Percentiles rank a stretch among this genome's conserved stretches.
These are phyloP conservation scores for Saturnispora sekii DNA, from an alignment of 805 yeast species.

Conservation along the genomic window DNA sequence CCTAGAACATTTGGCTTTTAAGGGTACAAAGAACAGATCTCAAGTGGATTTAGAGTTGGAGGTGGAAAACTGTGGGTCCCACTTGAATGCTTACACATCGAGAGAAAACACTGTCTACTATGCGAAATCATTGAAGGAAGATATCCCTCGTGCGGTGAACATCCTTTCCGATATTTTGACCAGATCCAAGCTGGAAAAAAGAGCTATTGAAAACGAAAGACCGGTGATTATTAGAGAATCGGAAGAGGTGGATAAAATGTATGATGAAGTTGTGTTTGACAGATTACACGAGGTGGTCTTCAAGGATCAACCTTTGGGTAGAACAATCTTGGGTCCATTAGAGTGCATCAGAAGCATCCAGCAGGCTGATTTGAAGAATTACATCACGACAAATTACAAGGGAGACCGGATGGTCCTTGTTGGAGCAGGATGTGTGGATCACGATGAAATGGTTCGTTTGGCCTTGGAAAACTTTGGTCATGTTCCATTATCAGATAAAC, in stretches of 20 bases:
- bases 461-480: constrained; percentile 75
- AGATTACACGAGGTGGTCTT: constrained; percentile 89
- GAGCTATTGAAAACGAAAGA: constrained; percentile 90
- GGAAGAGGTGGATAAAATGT: constrained; percentile 97
- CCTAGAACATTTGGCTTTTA: constrained; percentile 91
- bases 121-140: constrained; percentile 75
- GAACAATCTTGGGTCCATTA: constrained; percentile 93
- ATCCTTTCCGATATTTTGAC: constrained; percentile 86
- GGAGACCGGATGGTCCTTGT: constrained; percentile 98
- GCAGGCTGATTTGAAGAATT: constrained; percentile 64
- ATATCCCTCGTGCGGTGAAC: constrained; percentile 79
- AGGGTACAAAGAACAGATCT: constrained; percentile 77
- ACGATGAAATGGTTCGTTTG: constrained; percentile 64
- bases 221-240: constrained; percentile 94
- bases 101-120: constrained; percentile 96
- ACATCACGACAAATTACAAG: constrained; percentile 78
- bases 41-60: constrained; percentile 83
- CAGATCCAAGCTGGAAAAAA: constrained; percentile 66
- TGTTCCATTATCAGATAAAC: constrained; percentile 42
- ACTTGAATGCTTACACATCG: constrained; percentile 96
- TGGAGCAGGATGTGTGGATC: constrained; percentile 91
- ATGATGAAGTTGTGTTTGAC: constrained; percentile 96
- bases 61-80: constrained; percentile 94
- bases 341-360: constrained; percentile 76
- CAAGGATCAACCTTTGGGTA: constrained; percentile 86